Conservation (phyloP, 257 asterid species). For the Solanum corneliomulleri region DNA sequence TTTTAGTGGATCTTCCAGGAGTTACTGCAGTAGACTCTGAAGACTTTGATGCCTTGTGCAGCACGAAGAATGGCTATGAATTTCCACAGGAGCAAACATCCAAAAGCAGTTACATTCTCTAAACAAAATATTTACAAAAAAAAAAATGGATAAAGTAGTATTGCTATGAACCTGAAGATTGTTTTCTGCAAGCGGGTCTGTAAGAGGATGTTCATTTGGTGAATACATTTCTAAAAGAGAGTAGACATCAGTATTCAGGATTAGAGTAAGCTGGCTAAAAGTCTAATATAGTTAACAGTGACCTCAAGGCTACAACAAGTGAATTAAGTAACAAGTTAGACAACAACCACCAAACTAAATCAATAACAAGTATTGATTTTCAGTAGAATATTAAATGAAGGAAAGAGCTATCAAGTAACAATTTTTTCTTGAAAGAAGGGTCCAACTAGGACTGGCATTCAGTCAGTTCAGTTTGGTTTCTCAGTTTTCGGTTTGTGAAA, state of each 20-base stretch:
- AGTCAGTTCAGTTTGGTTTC: not conserved
- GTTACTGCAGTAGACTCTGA: constrained; percentile 17
- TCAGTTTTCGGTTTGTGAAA: not conserved
- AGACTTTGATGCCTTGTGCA: constrained; percentile 52
- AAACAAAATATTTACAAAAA: not conserved
- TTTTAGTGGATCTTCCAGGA: constrained; percentile 33
- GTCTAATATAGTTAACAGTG: not conserved
- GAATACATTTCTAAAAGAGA: not conserved
- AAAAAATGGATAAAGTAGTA: not conserved
- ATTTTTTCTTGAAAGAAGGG: not conserved
- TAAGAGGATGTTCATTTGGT: not conserved
- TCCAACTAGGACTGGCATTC: not conserved
- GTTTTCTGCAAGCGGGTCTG: constrained; percentile 5
- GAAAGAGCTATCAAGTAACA: not conserved
- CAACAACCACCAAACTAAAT: not conserved
- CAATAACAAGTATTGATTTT: not conserved
- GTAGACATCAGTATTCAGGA: not conserved
- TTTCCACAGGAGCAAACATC: not conserved
- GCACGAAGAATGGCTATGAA: constrained; percentile 69
- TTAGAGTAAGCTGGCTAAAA: not conserved
- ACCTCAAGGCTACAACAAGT: not conserved
- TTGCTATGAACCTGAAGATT: constrained; percentile 30
- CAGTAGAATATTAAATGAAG: not conserved
- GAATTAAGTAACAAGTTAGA: not conserved
- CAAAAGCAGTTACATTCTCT: not conserved